Evolutionary conservation across 2,329 filamentous ascomycete species (phyloP), one percentile per base, ranked within the genome.

Genomic region (Beauveria sp.): DNA sequence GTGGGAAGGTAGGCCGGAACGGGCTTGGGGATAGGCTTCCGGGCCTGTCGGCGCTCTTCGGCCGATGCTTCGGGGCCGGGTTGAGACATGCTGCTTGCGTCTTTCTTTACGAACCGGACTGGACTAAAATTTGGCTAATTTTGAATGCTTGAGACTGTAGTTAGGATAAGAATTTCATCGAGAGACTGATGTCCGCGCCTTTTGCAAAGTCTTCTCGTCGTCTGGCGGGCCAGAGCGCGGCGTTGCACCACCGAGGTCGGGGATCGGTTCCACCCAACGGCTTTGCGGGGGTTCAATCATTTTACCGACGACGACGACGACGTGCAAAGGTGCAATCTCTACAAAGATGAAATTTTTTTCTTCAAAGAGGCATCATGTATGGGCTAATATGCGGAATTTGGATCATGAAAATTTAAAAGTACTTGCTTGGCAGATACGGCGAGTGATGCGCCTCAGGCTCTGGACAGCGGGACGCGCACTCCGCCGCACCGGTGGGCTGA

Each of bases 1-100:
- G 68, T 72, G 9, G 78, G 73, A 3, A 80, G 75, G 61, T 81
- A 81, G 6, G 80, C 80, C 45, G 80, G 80, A 40, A 76, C 75
- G 12, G 79, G 79, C 65, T 74, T 77, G 40, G 78, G 77, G 60
- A 81, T 73, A 12, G 75, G 74, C 62, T 76, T 74, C 43, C 78
- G 74, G 65, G 74, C 74, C 63, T 71, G 70, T 47, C 78, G 76
- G 26, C 78, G 76, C 60, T 74, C 70, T n/a, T 70, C 68, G 43
- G 68, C 66, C 46, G 66, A 65, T 57, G 65, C 64, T 50, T 66
- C 54, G 24, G 50, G 49, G 14, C 55, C 61, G 49, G 61, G 55
- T 42, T 47, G 50, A 20, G 54, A 53, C 61, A 62, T 62, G 46
- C 14, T 42, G 38, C 22, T 42, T 20, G 30, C 14, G 24, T 24